Percentiles rank a stretch among this genome's conserved stretches.
phyloP scores from a whole-genome alignment of 1,284 basidiomycete genomes.

The Entoloma clypeatum region DNA sequence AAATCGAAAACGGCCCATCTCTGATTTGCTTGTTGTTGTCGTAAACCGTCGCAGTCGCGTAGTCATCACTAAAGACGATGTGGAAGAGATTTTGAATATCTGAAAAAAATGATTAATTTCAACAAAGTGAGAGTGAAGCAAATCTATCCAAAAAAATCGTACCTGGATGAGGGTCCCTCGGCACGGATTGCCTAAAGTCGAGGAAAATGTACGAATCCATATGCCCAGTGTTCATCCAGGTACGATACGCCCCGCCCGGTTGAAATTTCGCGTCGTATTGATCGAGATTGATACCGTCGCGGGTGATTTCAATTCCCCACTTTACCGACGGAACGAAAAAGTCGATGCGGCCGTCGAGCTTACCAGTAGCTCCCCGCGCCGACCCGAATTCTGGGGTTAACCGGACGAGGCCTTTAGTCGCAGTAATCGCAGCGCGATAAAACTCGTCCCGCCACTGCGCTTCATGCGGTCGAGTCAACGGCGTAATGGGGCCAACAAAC shows the following conservation, averaged over 20 bases:
- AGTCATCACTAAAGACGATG: too few relatives aligned
- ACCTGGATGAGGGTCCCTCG: neutral
- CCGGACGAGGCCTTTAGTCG: slow-evolving; percentile 3
- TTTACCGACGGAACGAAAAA: slow-evolving; percentile 14
- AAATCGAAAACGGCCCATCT: too few relatives aligned
- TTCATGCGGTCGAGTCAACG: slow-evolving; percentile 3
- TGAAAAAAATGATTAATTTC: neutral
- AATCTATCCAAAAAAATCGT: too few relatives aligned
- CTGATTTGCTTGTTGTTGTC: too few relatives aligned
- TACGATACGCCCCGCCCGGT: slow-evolving; percentile 3
- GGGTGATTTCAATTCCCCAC: slow-evolving; percentile 13
- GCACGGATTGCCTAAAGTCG: slow-evolving; percentile 1
- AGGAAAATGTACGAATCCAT: slow-evolving; percentile 10
- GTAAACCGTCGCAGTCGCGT: too few relatives aligned
- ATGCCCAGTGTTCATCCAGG: neutral
- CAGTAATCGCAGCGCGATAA: slow-evolving; percentile 8
- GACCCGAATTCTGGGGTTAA: slow-evolving; percentile 5
- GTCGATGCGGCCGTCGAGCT: slow-evolving; percentile 10
- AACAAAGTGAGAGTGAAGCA: neutral
- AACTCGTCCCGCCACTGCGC: slow-evolving; percentile 10
- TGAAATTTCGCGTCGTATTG: slow-evolving; percentile 4
- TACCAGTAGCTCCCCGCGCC: slow-evolving; percentile 4
- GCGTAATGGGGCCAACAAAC: slow-evolving; percentile 1
- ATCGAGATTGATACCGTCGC: slow-evolving; percentile 6
- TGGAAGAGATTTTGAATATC: neutral